Base-by-base conservation (phyloP, 2,329 filamentous ascomycete genomes). In the Macrophomina pseudophaseolina region DNA sequence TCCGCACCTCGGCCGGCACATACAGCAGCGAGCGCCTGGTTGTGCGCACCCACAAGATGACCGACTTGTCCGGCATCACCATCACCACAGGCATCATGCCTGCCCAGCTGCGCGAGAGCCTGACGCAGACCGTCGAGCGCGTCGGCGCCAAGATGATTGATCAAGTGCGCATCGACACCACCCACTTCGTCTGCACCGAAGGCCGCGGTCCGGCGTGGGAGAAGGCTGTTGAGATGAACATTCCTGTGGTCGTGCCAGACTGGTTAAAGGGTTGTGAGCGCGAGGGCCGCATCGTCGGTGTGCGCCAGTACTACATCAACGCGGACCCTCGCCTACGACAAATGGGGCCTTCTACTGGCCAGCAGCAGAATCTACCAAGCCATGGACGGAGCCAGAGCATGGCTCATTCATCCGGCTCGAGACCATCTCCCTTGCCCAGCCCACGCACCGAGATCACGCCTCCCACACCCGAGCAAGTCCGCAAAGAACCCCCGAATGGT, bases 261-360 rank as follows among this genome's bases (percentile, higher is more conserved):
- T 99, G 95, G 95, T 87, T 99, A 35, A 91, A 97, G 72, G 94
- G 93, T n/a, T 99, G 95, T 76, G 94, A 98, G 80, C 87, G 91
- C 71, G 94, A 92, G 78, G 94, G 94, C 52, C 88, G 93, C 68
- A 97, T 99, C 69, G 90, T 98, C 3, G 93, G 94, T 59, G 95
- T 98, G 35, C 90, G 95, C 72, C 94, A 94, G 72, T 99, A 97
- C 80, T 99, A 99, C 79, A 86, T 99, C 38, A 94, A 97, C 75
- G 95, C 94, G 2, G 90, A 92, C 75, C 87, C 88, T 18, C 87
- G 87, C 73, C 78, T 88, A 71, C 80, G 88, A 65, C 84, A 86
- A 66, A 78, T 85, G 38, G 82, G 82, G 4, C 78, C 80, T 14
- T 76, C 77, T 32, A 66, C 70, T 4, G 54, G 56, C 3, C 70